These are phyloP conservation scores for Eutreptiella sp. DNA, from an alignment of 208 protist genomes.

Conservation along the genomic window DNA sequence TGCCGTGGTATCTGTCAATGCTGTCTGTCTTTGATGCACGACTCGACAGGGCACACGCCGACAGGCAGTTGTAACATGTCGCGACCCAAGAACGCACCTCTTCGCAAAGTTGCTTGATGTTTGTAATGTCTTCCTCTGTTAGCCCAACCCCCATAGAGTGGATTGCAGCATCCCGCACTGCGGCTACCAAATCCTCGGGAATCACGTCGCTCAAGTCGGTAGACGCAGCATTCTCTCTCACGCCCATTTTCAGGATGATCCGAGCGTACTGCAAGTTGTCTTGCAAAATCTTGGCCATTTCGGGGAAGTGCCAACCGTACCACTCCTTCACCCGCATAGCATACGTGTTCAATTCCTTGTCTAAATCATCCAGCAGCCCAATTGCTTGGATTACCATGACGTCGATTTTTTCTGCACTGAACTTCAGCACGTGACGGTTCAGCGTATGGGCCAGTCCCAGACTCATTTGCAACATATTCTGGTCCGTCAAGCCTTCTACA, in stretches of 20 bases:
- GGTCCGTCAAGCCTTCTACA: constrained; percentile 68
- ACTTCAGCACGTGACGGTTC: constrained; percentile 99
- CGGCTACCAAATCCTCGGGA: constrained; percentile 85
- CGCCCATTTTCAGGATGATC: constrained; percentile 77
- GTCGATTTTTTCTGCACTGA: constrained; percentile 99
- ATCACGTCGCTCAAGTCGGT: constrained; percentile 90
- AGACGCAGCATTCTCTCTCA: constrained; percentile 74
- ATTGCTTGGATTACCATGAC: constrained; percentile 99
- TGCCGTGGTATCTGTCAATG: no score
- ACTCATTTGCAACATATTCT: constrained; percentile 84
- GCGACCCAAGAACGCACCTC: constrained; percentile 57
- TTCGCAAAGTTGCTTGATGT: constrained; percentile 83
- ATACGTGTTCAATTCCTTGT: constrained; percentile 99
- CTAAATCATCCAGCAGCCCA: constrained; percentile 94
- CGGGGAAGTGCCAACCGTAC: constrained; percentile 99
- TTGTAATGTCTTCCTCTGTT: constrained; percentile 85
- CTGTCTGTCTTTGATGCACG: no score
- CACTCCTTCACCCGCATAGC: constrained; percentile 97
- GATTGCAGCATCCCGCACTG: constrained; percentile 90
- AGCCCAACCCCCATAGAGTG: constrained; percentile 99
- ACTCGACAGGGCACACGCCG: no score
- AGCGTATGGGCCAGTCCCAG: constrained; percentile 98
- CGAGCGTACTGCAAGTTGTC: constrained; percentile 94
- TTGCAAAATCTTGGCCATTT: constrained; percentile 93
- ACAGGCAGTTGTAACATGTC: no score